Conservation (phyloP, 139 green algal genomes). For the Spirogloea muscicola region DNA sequence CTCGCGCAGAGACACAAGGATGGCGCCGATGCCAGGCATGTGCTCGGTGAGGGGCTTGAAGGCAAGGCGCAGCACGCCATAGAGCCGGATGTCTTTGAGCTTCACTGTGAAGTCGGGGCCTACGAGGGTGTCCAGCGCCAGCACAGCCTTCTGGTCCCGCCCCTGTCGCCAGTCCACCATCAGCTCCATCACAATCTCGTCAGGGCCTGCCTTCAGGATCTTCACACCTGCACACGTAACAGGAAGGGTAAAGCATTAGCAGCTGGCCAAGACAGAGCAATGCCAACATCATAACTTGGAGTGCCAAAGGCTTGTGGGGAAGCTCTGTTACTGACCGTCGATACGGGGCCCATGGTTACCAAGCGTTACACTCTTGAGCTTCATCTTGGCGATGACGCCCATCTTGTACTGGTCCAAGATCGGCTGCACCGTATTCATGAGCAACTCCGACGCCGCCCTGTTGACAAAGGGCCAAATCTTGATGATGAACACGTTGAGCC, state of each 20-base stretch:
- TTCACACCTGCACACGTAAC: slow-evolving; percentile 18
- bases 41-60: slow-evolving; percentile 21
- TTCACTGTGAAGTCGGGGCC: not conserved
- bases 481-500: slow-evolving; percentile 10
- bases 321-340: too few relatives aligned
- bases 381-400: slow-evolving; percentile 1
- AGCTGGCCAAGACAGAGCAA: too few relatives aligned
- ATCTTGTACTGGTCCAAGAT: slow-evolving; percentile 20
- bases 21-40: slow-evolving; percentile 16
- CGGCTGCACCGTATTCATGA: not conserved
- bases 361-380: slow-evolving; percentile 22
- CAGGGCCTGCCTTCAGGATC: slow-evolving; percentile 1
- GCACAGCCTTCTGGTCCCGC: not conserved
- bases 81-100: slow-evolving; percentile 4
- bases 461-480: slow-evolving; percentile 20
- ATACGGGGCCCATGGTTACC: slow-evolving; percentile 8
- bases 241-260: too few relatives aligned
- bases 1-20: slow-evolving; percentile 10
- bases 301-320: too few relatives aligned
- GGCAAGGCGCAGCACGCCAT: not conserved
- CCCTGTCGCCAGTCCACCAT: slow-evolving; percentile 9
- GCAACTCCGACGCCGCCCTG: slow-evolving; percentile 12
- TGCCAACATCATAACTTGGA: too few relatives aligned
- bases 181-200: slow-evolving; percentile 1
- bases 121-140: not conserved